Evolutionary conservation across 495 filamentous ascomycete genomes (phyloP).

Genomic region (Recurvomyces mirabilis): DNA sequence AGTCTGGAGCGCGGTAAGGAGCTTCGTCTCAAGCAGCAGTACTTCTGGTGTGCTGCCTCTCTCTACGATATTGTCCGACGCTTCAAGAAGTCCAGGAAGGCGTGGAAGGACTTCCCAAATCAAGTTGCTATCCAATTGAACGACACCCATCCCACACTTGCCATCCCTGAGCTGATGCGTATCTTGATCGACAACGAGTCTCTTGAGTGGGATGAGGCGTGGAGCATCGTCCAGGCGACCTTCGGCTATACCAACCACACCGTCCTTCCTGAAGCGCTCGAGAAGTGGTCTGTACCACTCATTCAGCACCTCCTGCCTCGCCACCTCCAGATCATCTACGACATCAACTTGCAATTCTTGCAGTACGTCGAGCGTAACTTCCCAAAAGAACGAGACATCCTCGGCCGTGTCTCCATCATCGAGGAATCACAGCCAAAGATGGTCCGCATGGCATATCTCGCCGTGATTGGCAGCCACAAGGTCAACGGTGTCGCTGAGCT

Average conservation of each 20-base stretch:
- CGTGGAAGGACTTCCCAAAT: slow-evolving; percentile 86
- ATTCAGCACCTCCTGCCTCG: slow-evolving; percentile 86
- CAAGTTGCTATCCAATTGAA: slow-evolving; percentile 97
- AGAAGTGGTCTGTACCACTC: slow-evolving; percentile 96
- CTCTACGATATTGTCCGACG: slow-evolving; percentile 89
- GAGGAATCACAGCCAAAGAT: slow-evolving; percentile 97
- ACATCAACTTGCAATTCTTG: slow-evolving; percentile 91
- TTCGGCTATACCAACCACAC: slow-evolving; percentile 99
- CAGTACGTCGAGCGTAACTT: slow-evolving; percentile 80
- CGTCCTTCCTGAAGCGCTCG: slow-evolving; percentile 87
- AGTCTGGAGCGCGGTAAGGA: slow-evolving; percentile 95
- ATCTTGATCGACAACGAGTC: slow-evolving; percentile 85
- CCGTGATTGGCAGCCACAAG: slow-evolving; percentile 95
- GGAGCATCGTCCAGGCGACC: slow-evolving; percentile 55
- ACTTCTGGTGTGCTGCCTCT: slow-evolving; percentile 98
- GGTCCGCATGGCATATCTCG: slow-evolving; percentile 91
- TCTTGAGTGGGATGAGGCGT: slow-evolving; percentile 87
- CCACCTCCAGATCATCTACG: slow-evolving; percentile 94
- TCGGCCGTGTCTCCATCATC: slow-evolving; percentile 81
- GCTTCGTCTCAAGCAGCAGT: slow-evolving; percentile 94
- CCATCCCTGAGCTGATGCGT: slow-evolving; percentile 87
- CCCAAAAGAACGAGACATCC: slow-evolving; percentile 77
- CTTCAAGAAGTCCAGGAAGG: slow-evolving; percentile 90
- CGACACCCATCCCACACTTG: slow-evolving; percentile 93
- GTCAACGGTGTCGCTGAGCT: slow-evolving; percentile 97